Percentiles rank a stretch among this genome's conserved stretches.
These are phyloP conservation scores for Saturnispora serradocipensis DNA, from an alignment of 805 yeast species.

Conservation along the genomic window DNA sequence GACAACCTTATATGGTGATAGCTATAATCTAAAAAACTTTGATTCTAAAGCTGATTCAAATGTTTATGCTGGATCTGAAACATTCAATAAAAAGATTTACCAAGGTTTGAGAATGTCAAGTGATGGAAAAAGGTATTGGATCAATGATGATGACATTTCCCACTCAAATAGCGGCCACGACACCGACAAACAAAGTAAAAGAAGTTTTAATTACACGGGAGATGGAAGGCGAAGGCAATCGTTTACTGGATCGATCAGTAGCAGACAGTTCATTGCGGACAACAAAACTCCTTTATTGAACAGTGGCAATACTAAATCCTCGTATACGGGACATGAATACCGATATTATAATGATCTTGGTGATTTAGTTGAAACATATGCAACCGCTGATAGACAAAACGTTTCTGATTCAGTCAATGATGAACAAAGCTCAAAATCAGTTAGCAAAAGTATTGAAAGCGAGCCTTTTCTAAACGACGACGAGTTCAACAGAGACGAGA, in stretches of 20 bases:
- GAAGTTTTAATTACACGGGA: neutral
- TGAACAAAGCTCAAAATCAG: neutral
- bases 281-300: neutral
- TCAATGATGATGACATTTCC: conserved; percentile 22
- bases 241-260: conserved; percentile 10
- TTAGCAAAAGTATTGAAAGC: neutral
- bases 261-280: neutral
- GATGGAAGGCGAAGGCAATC: conserved; percentile 10
- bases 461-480: conserved; percentile 6
- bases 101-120: conserved; percentile 77
- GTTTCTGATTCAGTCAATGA: neutral
- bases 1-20: conserved; percentile 57
- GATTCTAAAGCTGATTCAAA: conserved; percentile 52
- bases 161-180: neutral
- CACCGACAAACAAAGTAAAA: neutral
- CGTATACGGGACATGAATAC: neutral
- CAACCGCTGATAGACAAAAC: neutral
- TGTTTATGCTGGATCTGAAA: conserved; percentile 26
- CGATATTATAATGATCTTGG: conserved; percentile 8
- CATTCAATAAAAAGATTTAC: conserved; percentile 56
- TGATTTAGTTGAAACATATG: conserved; percentile 1
- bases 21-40: conserved; percentile 73
- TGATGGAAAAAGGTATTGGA: conserved; percentile 84
- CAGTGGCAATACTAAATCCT: neutral
- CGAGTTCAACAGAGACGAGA: conserved; percentile 30